These are phyloP conservation scores for Metarhizium robertsii DNA, from an alignment of 2,329 filamentous ascomycete genomes.

Conservation along the genomic window DNA sequence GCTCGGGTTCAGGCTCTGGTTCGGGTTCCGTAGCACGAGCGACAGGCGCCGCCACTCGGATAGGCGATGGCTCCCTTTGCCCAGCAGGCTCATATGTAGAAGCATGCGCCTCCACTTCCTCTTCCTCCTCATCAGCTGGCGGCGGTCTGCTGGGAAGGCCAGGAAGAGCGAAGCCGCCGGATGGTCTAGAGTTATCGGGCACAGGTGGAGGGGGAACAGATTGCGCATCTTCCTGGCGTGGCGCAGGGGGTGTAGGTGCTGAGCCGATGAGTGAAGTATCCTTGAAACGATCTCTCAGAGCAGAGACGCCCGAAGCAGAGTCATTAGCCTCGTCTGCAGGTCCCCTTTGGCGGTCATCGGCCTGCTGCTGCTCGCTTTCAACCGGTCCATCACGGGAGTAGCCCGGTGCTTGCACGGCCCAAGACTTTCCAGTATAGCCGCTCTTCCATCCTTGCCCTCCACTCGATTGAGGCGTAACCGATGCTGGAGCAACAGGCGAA, in stretches of 20 bases:
- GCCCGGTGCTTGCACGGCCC: conserved; percentile 68
- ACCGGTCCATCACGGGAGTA: conserved; percentile 52
- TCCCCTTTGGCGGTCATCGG: conserved; percentile 42
- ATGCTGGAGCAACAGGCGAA: conserved; percentile 34
- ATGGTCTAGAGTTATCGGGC: conserved; percentile 59
- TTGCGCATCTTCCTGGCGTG: conserved; percentile 23
- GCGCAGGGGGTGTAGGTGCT: conserved; percentile 26
- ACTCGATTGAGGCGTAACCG: conserved; percentile 59
- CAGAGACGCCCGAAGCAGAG: conserved; percentile 56
- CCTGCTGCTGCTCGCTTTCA: conserved; percentile 45
- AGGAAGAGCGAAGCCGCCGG: conserved; percentile 69
- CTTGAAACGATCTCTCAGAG: conserved; percentile 76
- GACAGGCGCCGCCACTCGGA: conserved; percentile 80
- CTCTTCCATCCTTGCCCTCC: conserved; percentile 78
- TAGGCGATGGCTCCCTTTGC: conserved; percentile 60
- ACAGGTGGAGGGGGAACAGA: conserved; percentile 34
- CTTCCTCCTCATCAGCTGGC: conserved; percentile 40
- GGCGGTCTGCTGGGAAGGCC: conserved; percentile 58
- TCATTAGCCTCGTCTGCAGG: conserved; percentile 42
- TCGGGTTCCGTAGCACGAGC: conserved; percentile 50
- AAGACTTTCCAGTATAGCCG: conserved; percentile 80
- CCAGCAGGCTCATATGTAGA: conserved; percentile 24
- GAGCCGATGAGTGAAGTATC: conserved; percentile 61
- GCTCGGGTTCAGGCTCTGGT: conserved; percentile 39
- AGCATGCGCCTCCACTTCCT: conserved; percentile 48